Percentiles rank a stretch among this genome's conserved stretches.
These are phyloP conservation scores for Yamagishiella unicocca DNA, from an alignment of 139 green algal species.

Conservation along the genomic window DNA sequence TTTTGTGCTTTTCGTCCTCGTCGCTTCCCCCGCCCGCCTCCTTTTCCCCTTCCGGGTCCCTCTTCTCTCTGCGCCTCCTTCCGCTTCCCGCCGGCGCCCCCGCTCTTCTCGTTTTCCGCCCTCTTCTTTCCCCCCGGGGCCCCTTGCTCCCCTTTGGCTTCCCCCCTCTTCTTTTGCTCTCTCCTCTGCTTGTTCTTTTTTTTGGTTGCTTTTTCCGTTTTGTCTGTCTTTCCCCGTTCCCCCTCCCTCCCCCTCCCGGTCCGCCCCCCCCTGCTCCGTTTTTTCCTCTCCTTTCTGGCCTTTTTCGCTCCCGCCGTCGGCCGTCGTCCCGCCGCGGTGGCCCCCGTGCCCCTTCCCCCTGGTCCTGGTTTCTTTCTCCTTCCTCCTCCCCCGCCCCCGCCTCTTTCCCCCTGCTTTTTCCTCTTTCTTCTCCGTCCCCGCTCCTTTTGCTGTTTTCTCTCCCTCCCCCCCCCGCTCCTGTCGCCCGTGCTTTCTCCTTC, in stretches of 20 bases:
- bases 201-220: not conserved
- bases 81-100: not conserved
- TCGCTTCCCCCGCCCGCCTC: not conserved
- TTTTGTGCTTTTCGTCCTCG: not conserved
- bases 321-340: not conserved
- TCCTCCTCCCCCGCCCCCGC: not conserved
- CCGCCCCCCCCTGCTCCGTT: not conserved
- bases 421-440: not conserved
- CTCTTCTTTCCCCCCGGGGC: not conserved
- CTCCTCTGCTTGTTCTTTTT: not conserved
- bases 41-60: not conserved
- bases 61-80: not conserved
- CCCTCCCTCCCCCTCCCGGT: not conserved
- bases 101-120: not conserved
- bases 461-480: not conserved
- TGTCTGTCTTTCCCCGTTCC: not conserved
- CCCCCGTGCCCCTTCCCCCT: not conserved
- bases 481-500: not conserved
- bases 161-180: not conserved
- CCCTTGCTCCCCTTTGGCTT: not conserved
- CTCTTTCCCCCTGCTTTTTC: not conserved
- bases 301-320: not conserved
- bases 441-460: not conserved
- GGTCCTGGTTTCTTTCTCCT: not conserved
- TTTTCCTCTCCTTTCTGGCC: not conserved